phyloP scores from a whole-genome alignment of 345 rosid genomes.

The Populus alba region DNA sequence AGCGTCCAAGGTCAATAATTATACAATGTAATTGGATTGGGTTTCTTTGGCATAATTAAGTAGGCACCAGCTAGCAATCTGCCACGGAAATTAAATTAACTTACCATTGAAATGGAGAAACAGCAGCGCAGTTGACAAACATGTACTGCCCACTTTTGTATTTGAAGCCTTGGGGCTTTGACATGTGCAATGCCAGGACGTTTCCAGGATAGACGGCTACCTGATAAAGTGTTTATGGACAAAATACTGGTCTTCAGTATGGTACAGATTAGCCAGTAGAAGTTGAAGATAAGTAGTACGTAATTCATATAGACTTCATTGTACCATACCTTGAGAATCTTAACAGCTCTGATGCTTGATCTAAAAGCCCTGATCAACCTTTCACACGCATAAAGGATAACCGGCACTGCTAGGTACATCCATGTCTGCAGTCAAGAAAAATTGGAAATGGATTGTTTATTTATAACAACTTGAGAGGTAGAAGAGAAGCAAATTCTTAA shows the following conservation, averaged over 20 bases:
- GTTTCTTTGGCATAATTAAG: not conserved
- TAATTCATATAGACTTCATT: not conserved
- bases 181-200: constrained; percentile 74
- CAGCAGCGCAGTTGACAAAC: constrained; percentile 80
- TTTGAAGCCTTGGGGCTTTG: constrained; percentile 81
- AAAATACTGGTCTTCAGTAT: not conserved
- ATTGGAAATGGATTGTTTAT: not conserved
- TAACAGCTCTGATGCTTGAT: constrained; percentile 79
- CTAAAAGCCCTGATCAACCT: constrained; percentile 68
- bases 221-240: constrained; percentile 3
- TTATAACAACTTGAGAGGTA: not conserved
- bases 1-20: not conserved
- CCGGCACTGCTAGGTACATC: constrained; percentile 84
- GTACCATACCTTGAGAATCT: constrained; percentile 56
- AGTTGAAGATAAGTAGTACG: not conserved
- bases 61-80: not conserved
- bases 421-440: constrained; percentile 54
- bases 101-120: constrained; percentile 80
- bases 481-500: not conserved
- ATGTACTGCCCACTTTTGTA: constrained; percentile 93
- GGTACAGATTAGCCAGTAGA: not conserved
- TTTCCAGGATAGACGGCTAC: constrained; percentile 87
- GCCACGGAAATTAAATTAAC: not conserved
- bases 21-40: not conserved
- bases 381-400: constrained; percentile 60